Evolutionary conservation across 2,329 filamentous ascomycete genomes (phyloP), one percentile per base, ranked within the genome.

Genomic region (Trichoderma polysporum): DNA sequence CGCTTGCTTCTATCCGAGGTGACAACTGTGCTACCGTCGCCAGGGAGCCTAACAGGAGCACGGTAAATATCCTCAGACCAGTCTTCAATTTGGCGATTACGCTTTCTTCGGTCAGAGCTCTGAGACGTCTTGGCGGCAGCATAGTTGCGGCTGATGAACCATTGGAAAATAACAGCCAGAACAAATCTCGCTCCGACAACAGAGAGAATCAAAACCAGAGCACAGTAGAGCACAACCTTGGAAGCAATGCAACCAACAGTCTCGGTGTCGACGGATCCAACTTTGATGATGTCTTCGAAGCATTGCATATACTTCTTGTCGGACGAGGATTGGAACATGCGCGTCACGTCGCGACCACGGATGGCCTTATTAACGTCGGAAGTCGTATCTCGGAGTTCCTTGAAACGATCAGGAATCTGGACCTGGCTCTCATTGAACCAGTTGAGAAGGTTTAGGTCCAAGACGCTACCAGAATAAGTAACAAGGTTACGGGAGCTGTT

Each of bases 51-150:
- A 64, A 91, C 89, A 27, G 93, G 93, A 3, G 94, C 91, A 50
- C 93, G 91, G 79, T 99, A 98, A 73, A 99, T 99, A 75, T 99
- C 95, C 71, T 98, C 92, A 15, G 90, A 91, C 95, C 95, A 99
- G 74, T 97, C 94, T 78, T 99, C 95, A 71, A 99, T 99, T 80
- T 98, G 93, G 72, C 91, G 89, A 72, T 94, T 91, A 68, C 95
- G 89, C 80, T 94, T 91, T 77, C 94, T 93, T 71, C 90, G 88
- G 76, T 95, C 88, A 5, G 90, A 88, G 17, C 88, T 88, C 77
- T 97, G 90, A 2, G 92, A 94, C 0, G 94, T 97, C 79, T 92
- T 97, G 56, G 86, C 81, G 0, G 94, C 92, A 3, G 90, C 94
- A 75, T 94, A 98, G 70, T 90, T 90, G 72, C 90, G 90, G 76